Evolutionary conservation across 2,329 filamentous ascomycete species (phyloP), one percentile per base, ranked within the genome.

Genomic region (Monosporascus sp.): DNA sequence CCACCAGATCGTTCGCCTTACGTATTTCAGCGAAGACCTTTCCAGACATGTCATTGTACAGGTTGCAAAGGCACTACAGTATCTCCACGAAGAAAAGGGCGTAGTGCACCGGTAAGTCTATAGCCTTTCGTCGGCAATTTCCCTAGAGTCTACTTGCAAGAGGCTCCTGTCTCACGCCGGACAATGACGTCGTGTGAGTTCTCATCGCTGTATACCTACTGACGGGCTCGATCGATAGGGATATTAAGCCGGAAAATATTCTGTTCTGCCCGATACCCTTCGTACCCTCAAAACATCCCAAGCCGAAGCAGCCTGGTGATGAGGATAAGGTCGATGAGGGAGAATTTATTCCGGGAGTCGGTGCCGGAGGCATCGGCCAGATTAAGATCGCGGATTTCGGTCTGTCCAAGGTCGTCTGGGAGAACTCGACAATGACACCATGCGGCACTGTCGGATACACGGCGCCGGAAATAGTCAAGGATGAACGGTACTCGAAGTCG

Each of bases 341-440:
- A 60, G 93, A 97, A 67, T 99, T 96, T 60, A 78, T 94, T 55
- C 81, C 78, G 19, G 92, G 92, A 2, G 73, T 87, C 37, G 94
- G 94, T 43, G 80, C 89, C 1, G 94, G 94, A 54, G 94, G 93
- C 41, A 99, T 99, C 58, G 94, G 94, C 35, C 78, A 82, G 59
- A 96, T 99, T 75, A 97, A 99, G 78, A 93, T 99, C 70, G 94
- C 94, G 68, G 94, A 99, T 68, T 99, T 99, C 68, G 94, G 94
- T 51, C 78, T 99, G 9, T 97, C 93, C 58, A 99, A 99, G 74
- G 89, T 99, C 60, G 91, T 99, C 17, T 99, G 94, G 94, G 94
- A 97, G 65, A 94, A 85, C 62, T 89, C 96, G 68, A 99, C 94
- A 9, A 97, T 97, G 90, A 99, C 94, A 3, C 94, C 94, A n/a